Evolutionary conservation across 2,329 filamentous ascomycete species (phyloP).

Genomic region (Didymosphaeria variabile): DNA sequence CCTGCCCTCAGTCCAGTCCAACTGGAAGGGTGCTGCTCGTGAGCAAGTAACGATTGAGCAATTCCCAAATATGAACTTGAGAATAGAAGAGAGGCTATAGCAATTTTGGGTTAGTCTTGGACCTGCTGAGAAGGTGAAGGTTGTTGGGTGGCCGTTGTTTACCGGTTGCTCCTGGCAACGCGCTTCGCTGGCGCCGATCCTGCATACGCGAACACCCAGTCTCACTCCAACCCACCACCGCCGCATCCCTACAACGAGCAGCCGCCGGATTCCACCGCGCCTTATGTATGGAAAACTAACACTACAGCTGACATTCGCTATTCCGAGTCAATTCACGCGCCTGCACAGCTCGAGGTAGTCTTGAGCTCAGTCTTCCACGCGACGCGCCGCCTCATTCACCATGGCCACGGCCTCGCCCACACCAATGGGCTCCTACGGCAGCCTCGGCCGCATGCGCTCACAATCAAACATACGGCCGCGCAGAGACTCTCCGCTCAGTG

Average conservation of each 20-base stretch:
- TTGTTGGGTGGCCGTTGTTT: slow-evolving; percentile 23
- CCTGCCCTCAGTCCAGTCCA: no score
- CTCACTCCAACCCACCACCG: slow-evolving; percentile 32
- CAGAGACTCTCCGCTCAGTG: slow-evolving; percentile 58
- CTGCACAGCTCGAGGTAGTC: slow-evolving; percentile 25
- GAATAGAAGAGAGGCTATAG: not conserved
- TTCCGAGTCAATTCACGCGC: slow-evolving; percentile 32
- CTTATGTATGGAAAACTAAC: slow-evolving; percentile 52
- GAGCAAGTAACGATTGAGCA: no score
- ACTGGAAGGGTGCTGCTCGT: no score
- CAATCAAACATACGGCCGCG: slow-evolving; percentile 47
- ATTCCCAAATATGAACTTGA: no score
- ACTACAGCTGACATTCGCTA: slow-evolving; percentile 51
- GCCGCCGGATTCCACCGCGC: slow-evolving; percentile 37
- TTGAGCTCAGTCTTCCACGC: slow-evolving; percentile 10
- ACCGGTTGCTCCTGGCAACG: slow-evolving; percentile 31
- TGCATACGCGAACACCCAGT: slow-evolving; percentile 33
- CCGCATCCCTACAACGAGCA: slow-evolving; percentile 49
- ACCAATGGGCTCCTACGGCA: slow-evolving; percentile 48
- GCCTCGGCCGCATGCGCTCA: slow-evolving; percentile 47
- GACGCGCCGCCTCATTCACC: slow-evolving; percentile 28
- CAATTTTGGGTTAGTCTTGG: not conserved
- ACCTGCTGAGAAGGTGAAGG: not conserved
- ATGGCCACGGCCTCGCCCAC: slow-evolving; percentile 54
- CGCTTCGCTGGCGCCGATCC: slow-evolving; percentile 32